A percentile compares a stretch with the other conserved stretches of the same genome.
phyloP scores from a whole-genome alignment of 202 grass and related monocot genomes.

The Carex arenaria region DNA sequence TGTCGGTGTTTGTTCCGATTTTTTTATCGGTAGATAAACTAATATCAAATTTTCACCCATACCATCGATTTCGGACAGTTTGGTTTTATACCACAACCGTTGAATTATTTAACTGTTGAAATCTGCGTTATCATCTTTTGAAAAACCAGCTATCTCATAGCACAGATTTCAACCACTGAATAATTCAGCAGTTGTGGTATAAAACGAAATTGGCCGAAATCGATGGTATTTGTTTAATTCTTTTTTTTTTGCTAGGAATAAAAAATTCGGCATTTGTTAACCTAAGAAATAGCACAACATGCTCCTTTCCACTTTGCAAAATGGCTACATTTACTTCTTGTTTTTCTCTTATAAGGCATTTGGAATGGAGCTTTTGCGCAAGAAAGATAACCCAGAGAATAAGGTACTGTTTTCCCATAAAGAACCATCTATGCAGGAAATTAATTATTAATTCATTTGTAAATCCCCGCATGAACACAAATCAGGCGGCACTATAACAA shows the following conservation, averaged over 20 bases:
- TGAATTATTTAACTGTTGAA: too few relatives aligned
- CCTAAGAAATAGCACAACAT: not conserved
- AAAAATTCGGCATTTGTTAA: not conserved
- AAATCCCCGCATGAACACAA: not conserved
- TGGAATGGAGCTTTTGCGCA: constrained; percentile 97
- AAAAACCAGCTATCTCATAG: too few relatives aligned
- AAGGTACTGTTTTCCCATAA: constrained; percentile 39
- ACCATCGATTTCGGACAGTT: too few relatives aligned
- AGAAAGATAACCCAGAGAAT: constrained; percentile 83
- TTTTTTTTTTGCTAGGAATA: too few relatives aligned
- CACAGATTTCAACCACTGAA: too few relatives aligned
- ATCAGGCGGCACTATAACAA: not conserved
- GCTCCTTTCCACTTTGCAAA: not conserved
- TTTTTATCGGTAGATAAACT: too few relatives aligned
- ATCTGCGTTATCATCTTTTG: too few relatives aligned
- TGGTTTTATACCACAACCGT: too few relatives aligned
- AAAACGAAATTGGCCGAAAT: too few relatives aligned
- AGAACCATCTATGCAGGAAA: not conserved
- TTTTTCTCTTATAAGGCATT: constrained; percentile 58
- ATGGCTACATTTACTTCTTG: not conserved
- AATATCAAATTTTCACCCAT: too few relatives aligned
- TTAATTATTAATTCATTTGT: not conserved
- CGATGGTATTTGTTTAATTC: too few relatives aligned
- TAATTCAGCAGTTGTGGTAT: too few relatives aligned
- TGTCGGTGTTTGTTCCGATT: not conserved